These are phyloP conservation scores for Herpotrichia juniperi DNA, from an alignment of 2,329 filamentous ascomycete species.

Conservation along the genomic window DNA sequence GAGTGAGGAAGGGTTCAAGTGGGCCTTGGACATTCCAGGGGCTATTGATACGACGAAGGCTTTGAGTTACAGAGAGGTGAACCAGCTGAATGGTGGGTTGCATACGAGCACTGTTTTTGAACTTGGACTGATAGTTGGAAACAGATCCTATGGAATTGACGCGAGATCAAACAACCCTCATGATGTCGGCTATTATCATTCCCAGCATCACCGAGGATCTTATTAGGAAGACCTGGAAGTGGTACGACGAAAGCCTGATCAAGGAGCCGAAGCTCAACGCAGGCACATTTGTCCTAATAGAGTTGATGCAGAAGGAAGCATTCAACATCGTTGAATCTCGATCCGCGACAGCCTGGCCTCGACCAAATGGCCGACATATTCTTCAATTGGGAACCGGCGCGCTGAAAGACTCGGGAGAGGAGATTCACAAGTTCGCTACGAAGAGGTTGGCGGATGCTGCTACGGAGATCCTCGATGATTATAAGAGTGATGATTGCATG, in stretches of 20 bases:
- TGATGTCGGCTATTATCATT: constrained; percentile 17
- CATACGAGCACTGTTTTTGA: background rate
- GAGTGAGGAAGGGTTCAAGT: constrained; percentile 28
- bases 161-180: constrained; percentile 14
- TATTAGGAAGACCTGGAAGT: constrained; percentile 16
- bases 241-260: constrained; percentile 14
- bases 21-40: constrained; percentile 32
- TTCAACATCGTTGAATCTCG: constrained; percentile 15
- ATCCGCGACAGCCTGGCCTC: constrained; percentile 16
- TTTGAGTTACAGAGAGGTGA: constrained; percentile 26
- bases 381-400: constrained; percentile 17
- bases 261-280: constrained; percentile 17
- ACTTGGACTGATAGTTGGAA: background rate
- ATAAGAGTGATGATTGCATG: constrained; percentile 12
- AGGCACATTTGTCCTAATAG: constrained; percentile 21
- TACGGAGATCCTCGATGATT: constrained; percentile 13
- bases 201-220: constrained; percentile 12
- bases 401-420: constrained; percentile 4
- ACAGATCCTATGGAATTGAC: constrained; percentile 9
- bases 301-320: constrained; percentile 22
- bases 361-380: constrained; percentile 16
- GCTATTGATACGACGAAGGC: constrained; percentile 25
- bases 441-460: constrained; percentile 14
- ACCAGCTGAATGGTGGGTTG: constrained; percentile 21
- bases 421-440: constrained; percentile 11